A percentile compares a stretch with the other conserved stretches of the same genome.
These are phyloP conservation scores for Cutaneotrichosporon sp. DNA, from an alignment of 1,284 basidiomycete species.

Conservation along the genomic window DNA sequence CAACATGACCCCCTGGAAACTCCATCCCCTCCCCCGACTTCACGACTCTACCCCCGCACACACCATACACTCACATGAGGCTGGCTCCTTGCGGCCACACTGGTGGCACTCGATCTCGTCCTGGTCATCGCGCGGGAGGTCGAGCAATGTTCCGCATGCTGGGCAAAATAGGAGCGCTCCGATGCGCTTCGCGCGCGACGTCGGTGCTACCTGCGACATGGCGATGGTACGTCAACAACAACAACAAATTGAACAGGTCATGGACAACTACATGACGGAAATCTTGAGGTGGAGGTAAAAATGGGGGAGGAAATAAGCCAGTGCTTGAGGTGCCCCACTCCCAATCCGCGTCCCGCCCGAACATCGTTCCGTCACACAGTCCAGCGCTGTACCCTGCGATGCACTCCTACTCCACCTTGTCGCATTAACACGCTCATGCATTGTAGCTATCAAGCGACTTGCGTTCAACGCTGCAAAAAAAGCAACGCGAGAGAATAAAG, in stretches of 20 bases:
- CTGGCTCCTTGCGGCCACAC: conserved; percentile 78
- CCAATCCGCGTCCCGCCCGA: too few species aligned
- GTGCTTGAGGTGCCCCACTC: background rate
- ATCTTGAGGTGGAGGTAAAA: conserved; percentile 10
- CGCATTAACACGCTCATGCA: conserved; percentile 13
- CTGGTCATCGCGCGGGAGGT: conserved; percentile 73
- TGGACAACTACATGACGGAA: conserved; percentile 2
- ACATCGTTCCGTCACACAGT: too few species aligned
- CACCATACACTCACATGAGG: conserved; percentile 62
- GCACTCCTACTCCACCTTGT: too few species aligned
- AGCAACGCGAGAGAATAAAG: conserved; percentile 4
- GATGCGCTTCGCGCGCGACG: conserved; percentile 34
- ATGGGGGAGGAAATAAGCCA: background rate
- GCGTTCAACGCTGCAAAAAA: conserved; percentile 1
- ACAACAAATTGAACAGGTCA: background rate
- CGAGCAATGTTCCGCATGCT: conserved; percentile 81
- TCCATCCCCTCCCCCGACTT: too few species aligned
- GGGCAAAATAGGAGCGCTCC: conserved; percentile 93
- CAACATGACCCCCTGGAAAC: background rate
- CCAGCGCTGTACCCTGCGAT: background rate
- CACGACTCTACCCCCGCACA: background rate
- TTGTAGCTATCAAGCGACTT: conserved; percentile 11
- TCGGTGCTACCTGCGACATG: background rate
- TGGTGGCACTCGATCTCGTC: conserved; percentile 76
- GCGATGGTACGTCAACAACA: background rate